These are phyloP conservation scores for Cymbidium sinense DNA, from an alignment of 106 monocot genomes.

Conservation along the genomic window DNA sequence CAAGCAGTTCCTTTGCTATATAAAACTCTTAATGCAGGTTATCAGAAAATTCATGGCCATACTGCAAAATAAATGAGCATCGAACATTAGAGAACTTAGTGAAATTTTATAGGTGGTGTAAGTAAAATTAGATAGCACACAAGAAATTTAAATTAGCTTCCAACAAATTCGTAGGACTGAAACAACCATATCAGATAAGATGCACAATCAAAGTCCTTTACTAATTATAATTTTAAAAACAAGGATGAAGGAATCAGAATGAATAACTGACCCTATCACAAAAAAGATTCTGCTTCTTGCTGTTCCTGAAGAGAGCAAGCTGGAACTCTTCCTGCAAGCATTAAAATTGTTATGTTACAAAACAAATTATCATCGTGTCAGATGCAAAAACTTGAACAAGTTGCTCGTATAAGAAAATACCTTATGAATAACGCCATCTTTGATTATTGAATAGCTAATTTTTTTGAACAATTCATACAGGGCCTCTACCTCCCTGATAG, in stretches of 20 bases:
- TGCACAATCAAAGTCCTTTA: not conserved
- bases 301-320: constrained; percentile 78
- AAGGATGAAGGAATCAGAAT: not conserved
- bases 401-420: constrained; percentile 8
- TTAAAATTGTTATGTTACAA: not conserved
- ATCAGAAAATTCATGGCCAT: too few species aligned
- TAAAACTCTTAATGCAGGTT: too few species aligned
- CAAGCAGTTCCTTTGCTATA: too few species aligned
- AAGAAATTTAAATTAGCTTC: not conserved
- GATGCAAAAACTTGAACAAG: not conserved
- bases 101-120: not conserved
- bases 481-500: constrained; percentile 45
- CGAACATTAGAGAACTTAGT: not conserved
- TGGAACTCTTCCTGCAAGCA: constrained; percentile 79
- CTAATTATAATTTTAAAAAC: not conserved
- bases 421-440: constrained; percentile 63
- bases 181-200: not conserved
- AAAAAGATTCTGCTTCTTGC: constrained; percentile 67
- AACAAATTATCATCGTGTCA: not conserved
- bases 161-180: not conserved
- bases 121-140: not conserved
- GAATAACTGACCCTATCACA: constrained; percentile 57
- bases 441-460: constrained; percentile 31
- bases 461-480: constrained; percentile 50
- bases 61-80: not conserved